Evolutionary conservation across 73 alveolate genomes (phyloP), one percentile per base, ranked within the genome.

Genomic region (Symbiodinium pilosum): DNA sequence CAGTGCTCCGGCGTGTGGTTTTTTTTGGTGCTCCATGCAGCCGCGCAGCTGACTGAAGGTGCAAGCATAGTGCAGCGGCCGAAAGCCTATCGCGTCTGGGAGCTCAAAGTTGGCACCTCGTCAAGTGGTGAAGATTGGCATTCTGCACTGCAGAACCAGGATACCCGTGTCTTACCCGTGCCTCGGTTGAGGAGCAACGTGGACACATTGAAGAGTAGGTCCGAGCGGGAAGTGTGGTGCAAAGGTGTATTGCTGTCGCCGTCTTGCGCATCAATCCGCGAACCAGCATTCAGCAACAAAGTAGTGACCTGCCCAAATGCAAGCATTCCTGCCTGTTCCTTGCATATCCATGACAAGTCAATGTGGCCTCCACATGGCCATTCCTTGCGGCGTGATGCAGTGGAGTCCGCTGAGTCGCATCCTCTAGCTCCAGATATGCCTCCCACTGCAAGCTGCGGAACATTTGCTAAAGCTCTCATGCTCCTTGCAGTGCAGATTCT

Each of bases 51-150:
- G 96, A 28, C 88, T 85, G 51, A 91, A 91, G 54, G 71, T 41
- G 96, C 96, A 68, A 21, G 96, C 83, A 28, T 91, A 91, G 75
- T 91, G 96, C 96, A 91, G 52, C 4, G 96, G 96, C 75, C 96
- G 96, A 39, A 91, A 91, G 40, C 96, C 96, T 2, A 91, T 43
- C 24, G 39, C 88, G 32, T 91, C 96, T 44, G 47, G 84, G 43
- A 91, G 42, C 96, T 91, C 96, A 21, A 91, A 69, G 75, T 91
- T 51, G 28, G 96, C 75, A 20, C 81, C 81, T 64, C 39, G 38
- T 47, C 14, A 47, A 14, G 59, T 6, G 21, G 6, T 47, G 14
- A 14, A 14, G 59, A 6, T 47, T 47, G 59, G 59, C 21, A 47
- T 47, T 47, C 14, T 9, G 59, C 21, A 47, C 14, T 47, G 6